Percentiles rank a stretch among this genome's conserved stretches.
These are phyloP conservation scores for Hanseniaspora clermontiae DNA, from an alignment of 805 yeast species.

Conservation along the genomic window DNA sequence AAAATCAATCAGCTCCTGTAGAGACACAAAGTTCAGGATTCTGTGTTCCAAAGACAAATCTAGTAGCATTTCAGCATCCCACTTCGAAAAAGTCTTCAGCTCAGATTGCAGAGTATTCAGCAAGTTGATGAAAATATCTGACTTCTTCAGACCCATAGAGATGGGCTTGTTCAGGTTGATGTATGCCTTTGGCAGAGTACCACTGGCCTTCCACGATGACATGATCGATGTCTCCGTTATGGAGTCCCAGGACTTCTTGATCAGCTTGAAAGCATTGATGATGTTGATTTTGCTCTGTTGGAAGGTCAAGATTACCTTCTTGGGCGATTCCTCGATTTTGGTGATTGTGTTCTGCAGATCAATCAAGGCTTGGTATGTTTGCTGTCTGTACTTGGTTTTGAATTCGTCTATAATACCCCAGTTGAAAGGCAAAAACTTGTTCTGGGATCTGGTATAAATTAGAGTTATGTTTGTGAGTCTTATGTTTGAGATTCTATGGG, in stretches of 20 bases:
- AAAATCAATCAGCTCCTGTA: slow-evolving; percentile 49
- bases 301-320: slow-evolving; percentile 20
- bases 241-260: slow-evolving; percentile 44
- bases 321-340: slow-evolving; percentile 14
- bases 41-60: slow-evolving; percentile 37
- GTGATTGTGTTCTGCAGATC: slow-evolving; percentile 23
- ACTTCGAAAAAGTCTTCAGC: slow-evolving; percentile 40
- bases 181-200: slow-evolving; percentile 29
- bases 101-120: slow-evolving; percentile 35
- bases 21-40: slow-evolving; percentile 38
- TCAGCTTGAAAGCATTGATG: slow-evolving; percentile 45
- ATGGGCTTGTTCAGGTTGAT: slow-evolving; percentile 24
- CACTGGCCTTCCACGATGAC: slow-evolving; percentile 35
- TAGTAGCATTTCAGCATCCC: slow-evolving; percentile 45
- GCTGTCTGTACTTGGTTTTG: slow-evolving; percentile 43
- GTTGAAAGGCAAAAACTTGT: slow-evolving; percentile 44
- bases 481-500: slow-evolving; percentile 46
- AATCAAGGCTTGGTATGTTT: slow-evolving; percentile 37
- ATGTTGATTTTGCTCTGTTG: slow-evolving; percentile 38
- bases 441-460: slow-evolving; percentile 30
- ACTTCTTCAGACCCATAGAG: slow-evolving; percentile 27
- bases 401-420: slow-evolving; percentile 55
- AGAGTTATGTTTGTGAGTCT: slow-evolving; percentile 34
- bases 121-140: slow-evolving; percentile 31
- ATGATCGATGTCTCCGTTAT: slow-evolving; percentile 30